These are phyloP conservation scores for Helminthosporium solani DNA, from an alignment of 2,329 filamentous ascomycete species.

Conservation along the genomic window DNA sequence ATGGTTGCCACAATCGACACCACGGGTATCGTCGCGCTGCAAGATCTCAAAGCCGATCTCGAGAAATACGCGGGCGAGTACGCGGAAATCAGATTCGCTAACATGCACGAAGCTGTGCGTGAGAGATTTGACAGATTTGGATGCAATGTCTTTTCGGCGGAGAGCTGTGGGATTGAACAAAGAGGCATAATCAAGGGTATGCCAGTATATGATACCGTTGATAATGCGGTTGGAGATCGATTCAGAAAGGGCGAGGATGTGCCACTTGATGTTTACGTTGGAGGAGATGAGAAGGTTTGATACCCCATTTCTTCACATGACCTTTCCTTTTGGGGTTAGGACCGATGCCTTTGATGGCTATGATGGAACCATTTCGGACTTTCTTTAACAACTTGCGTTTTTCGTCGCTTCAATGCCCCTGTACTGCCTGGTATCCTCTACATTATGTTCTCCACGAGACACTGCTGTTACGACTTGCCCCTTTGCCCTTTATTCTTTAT, in stretches of 20 bases:
- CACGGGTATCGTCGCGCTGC: slow-evolving; percentile 54
- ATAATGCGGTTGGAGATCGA: slow-evolving; percentile 5
- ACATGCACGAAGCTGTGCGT: slow-evolving; percentile 47
- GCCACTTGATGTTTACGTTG: slow-evolving; percentile 2
- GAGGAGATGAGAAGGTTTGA: slow-evolving; percentile 13
- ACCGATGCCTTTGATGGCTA: no score
- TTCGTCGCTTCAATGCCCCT: no score
- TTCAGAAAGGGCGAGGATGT: background rate
- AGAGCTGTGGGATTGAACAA: background rate
- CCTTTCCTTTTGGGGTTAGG: no score
- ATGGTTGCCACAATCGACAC: slow-evolving; percentile 56
- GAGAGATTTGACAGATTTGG: slow-evolving; percentile 37
- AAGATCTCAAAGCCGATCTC: slow-evolving; percentile 52
- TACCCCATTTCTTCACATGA: no score
- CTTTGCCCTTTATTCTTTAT: no score
- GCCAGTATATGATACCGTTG: slow-evolving; percentile 16
- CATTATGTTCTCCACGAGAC: no score
- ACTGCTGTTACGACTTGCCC: no score
- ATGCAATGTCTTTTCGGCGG: slow-evolving; percentile 25
- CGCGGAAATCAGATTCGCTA: slow-evolving; percentile 52
- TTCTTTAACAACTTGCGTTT: no score
- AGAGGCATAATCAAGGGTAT: slow-evolving; percentile 9
- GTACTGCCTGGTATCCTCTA: no score
- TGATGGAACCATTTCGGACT: no score
- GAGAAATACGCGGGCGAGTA: slow-evolving; percentile 51